Evolutionary conservation across 192 early-diverging fungal species (phyloP).

Genomic region (Podila minutissima): DNA sequence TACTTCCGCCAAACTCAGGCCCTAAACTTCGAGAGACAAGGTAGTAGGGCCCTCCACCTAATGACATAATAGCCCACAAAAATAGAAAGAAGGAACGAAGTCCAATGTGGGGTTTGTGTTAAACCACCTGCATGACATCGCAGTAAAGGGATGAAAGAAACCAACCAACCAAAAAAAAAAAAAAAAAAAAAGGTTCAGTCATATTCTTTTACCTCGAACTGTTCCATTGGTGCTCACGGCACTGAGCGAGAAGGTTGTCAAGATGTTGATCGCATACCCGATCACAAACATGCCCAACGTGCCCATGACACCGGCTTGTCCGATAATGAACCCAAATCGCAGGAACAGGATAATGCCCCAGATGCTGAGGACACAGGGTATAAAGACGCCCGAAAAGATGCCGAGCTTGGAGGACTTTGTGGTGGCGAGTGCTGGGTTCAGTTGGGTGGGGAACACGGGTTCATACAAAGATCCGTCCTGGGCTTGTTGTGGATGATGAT

Average conservation of each 20-base stretch:
- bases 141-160: not conserved
- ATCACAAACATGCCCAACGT: slow-evolving; percentile 68
- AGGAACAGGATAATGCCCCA: slow-evolving; percentile 79
- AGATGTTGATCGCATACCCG: slow-evolving; percentile 67
- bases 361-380: slow-evolving; percentile 73
- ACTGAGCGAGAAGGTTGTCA: slow-evolving; percentile 72
- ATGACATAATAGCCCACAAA: slow-evolving; percentile 2
- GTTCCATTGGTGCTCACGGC: slow-evolving; percentile 78
- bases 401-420: slow-evolving; percentile 63
- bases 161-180: too few species aligned
- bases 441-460: slow-evolving; percentile 27
- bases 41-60: slow-evolving; percentile 77
- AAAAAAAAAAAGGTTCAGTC: not conserved
- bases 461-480: slow-evolving; percentile 4
- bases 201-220: slow-evolving; percentile 50
- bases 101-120: too few species aligned
- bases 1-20: slow-evolving; percentile 79
- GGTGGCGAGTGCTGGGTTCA: slow-evolving; percentile 37
- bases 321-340: slow-evolving; percentile 74
- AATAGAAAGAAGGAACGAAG: too few species aligned
- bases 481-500: not conserved
- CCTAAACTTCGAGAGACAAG: slow-evolving; percentile 73
- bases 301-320: slow-evolving; percentile 70
- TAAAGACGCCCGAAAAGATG: slow-evolving; percentile 76
- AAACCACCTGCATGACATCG: too few species aligned